A percentile compares a stretch with the other conserved stretches of the same genome.
phyloP scores from a whole-genome alignment of 2,329 filamentous ascomycete genomes.

The Sporothrix pseudoabietina region DNA sequence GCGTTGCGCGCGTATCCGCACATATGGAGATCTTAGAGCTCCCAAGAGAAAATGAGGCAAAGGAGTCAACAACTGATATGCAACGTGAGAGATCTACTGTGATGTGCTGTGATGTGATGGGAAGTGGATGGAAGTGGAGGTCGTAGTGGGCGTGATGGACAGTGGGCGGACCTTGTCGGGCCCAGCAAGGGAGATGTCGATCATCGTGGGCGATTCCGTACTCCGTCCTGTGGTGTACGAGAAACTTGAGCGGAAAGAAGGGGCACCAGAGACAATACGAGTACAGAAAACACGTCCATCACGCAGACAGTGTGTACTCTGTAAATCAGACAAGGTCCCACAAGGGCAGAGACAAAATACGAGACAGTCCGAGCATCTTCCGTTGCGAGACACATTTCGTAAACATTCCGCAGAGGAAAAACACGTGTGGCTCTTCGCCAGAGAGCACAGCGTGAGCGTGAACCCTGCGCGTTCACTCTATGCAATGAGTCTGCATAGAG shows the following conservation, averaged over 20 bases:
- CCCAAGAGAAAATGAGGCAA: neutral
- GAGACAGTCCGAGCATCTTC: neutral
- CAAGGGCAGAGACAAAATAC: no score
- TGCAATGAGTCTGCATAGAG: no score
- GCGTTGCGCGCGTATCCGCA: slow-evolving; percentile 11
- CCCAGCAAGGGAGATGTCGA: slow-evolving; percentile 12
- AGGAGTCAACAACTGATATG: neutral
- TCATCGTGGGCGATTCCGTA: neutral
- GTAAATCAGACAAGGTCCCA: neutral
- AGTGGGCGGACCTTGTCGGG: neutral
- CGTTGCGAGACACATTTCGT: neutral
- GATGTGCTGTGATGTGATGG: neutral
- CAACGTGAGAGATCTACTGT: neutral
- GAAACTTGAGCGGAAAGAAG: slow-evolving; percentile 4
- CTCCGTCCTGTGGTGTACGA: neutral
- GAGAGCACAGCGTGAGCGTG: neutral
- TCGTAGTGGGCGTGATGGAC: neutral
- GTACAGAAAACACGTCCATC: neutral
- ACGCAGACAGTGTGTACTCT: neutral
- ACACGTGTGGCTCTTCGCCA: slow-evolving; percentile 8
- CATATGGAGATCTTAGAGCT: neutral
- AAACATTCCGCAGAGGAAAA: neutral
- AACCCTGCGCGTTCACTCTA: neutral
- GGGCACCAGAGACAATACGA: neutral
- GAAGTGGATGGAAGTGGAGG: neutral